A percentile compares a stretch with the other conserved stretches of the same genome.
Evolutionary conservation across 148 eudicot genomes (phyloP).

Genomic region (Chenopodium berlandieri): DNA sequence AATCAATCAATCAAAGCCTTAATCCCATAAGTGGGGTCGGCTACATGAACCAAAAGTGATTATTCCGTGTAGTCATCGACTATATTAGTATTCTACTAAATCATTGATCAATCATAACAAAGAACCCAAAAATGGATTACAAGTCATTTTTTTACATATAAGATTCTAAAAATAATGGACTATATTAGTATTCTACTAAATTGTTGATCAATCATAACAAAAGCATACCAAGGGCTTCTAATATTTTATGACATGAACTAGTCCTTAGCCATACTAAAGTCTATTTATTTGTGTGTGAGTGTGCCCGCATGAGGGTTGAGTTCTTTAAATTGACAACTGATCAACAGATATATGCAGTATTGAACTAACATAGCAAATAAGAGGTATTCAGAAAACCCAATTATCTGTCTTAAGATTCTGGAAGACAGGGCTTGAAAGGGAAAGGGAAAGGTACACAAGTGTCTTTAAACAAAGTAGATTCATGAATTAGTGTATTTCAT

Average conservation of each 20-base stretch:
- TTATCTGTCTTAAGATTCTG: too few species aligned
- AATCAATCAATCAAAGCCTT: too few species aligned
- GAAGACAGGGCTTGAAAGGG: too few species aligned
- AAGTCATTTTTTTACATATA: not conserved
- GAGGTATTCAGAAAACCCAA: not conserved
- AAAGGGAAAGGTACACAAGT: too few species aligned
- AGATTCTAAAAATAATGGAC: not conserved
- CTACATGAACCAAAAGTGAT: too few species aligned
- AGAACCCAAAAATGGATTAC: not conserved
- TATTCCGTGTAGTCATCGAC: not conserved
- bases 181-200: not conserved
- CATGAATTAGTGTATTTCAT: not conserved
- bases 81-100: not conserved
- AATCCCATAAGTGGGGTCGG: too few species aligned
- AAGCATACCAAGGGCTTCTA: not conserved
- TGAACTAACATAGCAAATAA: too few species aligned
- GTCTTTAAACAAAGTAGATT: too few species aligned
- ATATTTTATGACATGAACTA: not conserved
- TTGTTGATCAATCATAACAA: not conserved
- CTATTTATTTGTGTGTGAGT: too few species aligned
- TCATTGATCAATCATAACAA: not conserved
- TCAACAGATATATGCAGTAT: too few species aligned
- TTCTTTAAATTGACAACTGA: too few species aligned
- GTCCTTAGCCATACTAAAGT: not conserved
- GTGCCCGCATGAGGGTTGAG: not conserved